A percentile compares a stretch with the other conserved stretches of the same genome.
Evolutionary conservation across 352 stramenopile genomes (phyloP).

Genomic region (Stephanocyclus meneghinianus): DNA sequence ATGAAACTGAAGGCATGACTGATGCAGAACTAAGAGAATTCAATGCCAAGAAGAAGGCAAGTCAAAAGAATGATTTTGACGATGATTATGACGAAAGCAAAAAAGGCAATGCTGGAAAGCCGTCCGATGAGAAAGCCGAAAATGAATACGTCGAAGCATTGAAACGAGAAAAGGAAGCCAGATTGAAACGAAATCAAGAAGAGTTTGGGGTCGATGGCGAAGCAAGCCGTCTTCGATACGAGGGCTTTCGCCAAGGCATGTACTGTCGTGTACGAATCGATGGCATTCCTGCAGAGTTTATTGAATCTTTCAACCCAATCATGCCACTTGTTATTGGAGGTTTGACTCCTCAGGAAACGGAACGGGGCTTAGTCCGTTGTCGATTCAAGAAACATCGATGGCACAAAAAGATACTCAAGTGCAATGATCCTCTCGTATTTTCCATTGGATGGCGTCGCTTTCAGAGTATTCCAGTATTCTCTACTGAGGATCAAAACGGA

Average conservation of each 20-base stretch:
- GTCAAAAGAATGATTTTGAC: slow-evolving; percentile 76
- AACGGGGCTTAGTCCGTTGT: slow-evolving; percentile 91
- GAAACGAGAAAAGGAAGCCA: slow-evolving; percentile 83
- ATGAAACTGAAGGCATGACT: slow-evolving; percentile 71
- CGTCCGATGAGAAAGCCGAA: slow-evolving; percentile 78
- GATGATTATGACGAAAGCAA: slow-evolving; percentile 84
- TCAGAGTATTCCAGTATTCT: slow-evolving; percentile 97
- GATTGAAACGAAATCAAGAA: slow-evolving; percentile 84
- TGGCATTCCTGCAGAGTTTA: slow-evolving; percentile 91
- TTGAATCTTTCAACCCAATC: slow-evolving; percentile 91
- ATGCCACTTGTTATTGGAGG: slow-evolving; percentile 90
- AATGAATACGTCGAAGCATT: slow-evolving; percentile 80
- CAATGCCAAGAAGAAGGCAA: slow-evolving; percentile 89
- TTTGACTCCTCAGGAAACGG: slow-evolving; percentile 93
- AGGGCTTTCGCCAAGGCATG: slow-evolving; percentile 93
- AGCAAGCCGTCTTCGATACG: slow-evolving; percentile 88
- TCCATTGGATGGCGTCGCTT: slow-evolving; percentile 98
- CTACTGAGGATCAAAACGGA: slow-evolving; percentile 97
- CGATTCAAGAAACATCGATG: slow-evolving; percentile 99
- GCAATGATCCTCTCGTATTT: slow-evolving; percentile 96
- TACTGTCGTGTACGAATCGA: slow-evolving; percentile 98
- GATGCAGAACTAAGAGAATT: slow-evolving; percentile 87
- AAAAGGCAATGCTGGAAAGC: slow-evolving; percentile 65
- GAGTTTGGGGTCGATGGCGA: slow-evolving; percentile 95
- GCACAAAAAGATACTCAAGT: slow-evolving; percentile 98